These are phyloP conservation scores for Plasmodium berghei DNA, from an alignment of 169 alveolate genomes.

Conservation along the genomic window DNA sequence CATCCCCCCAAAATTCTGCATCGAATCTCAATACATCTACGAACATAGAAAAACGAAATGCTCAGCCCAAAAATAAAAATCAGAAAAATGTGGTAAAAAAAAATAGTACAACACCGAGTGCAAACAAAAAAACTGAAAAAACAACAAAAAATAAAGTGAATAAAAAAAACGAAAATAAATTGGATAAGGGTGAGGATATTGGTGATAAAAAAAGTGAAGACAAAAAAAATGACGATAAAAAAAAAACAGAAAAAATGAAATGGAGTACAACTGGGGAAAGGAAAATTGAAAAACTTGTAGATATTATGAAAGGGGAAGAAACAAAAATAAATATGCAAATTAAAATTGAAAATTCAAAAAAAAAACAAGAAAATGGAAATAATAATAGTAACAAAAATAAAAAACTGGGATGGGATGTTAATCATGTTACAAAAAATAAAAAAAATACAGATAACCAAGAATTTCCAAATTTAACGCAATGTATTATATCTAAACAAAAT, in stretches of 20 bases:
- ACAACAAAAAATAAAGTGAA: background rate
- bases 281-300: constrained; percentile 59
- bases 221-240: background rate
- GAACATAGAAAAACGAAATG: too few species aligned
- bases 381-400: constrained; percentile 13
- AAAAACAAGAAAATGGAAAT: constrained; percentile 12
- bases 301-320: constrained; percentile 70
- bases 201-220: background rate
- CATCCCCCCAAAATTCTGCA: too few species aligned
- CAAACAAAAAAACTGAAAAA: background rate
- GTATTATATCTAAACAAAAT: constrained; percentile 14
- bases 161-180: background rate
- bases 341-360: constrained; percentile 52
- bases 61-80: background rate
- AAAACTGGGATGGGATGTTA: constrained; percentile 51
- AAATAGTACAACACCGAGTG: background rate
- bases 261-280: constrained; percentile 61
- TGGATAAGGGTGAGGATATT: background rate
- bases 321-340: constrained; percentile 48
- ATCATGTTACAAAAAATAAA: background rate
- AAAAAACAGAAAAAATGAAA: constrained; percentile 35
- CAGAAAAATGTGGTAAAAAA: background rate
- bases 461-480: constrained; percentile 26
- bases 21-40: too few species aligned
- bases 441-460: constrained; percentile 45